These are phyloP conservation scores for Phytophthora colocasiae DNA, from an alignment of 352 stramenopile species.

Conservation along the genomic window DNA sequence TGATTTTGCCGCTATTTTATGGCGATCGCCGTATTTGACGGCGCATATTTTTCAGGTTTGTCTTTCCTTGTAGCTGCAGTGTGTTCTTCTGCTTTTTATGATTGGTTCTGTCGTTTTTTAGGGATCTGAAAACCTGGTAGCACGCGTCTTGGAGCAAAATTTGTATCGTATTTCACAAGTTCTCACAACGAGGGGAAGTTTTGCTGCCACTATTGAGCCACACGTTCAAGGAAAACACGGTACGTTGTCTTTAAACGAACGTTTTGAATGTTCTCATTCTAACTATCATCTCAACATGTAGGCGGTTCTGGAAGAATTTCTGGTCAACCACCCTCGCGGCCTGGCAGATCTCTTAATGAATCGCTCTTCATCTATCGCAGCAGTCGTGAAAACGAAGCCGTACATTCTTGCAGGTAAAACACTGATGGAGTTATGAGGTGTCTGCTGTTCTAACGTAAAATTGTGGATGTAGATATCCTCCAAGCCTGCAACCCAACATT, in stretches of 20 bases:
- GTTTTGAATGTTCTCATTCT: not conserved
- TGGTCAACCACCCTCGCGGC: conserved; percentile 65
- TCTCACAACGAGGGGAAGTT: conserved; percentile 61
- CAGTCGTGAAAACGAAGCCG: conserved; percentile 56
- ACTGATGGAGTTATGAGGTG: not conserved
- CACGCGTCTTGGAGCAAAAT: conserved; percentile 77
- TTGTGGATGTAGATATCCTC: conserved; percentile 41
- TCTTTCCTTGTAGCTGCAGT: not conserved
- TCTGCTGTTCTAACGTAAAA: conserved; percentile 4
- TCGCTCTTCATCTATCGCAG: conserved; percentile 51
- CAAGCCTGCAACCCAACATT: conserved; percentile 52
- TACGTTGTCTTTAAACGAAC: conserved; percentile 22
- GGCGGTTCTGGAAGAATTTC: conserved; percentile 71
- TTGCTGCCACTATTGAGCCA: conserved; percentile 62
- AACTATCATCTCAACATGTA: conserved; percentile 16
- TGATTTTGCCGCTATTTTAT: conserved; percentile 65
- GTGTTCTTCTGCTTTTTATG: no score
- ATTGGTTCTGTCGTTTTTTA: conserved; percentile 7
- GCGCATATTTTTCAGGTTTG: conserved; percentile 76
- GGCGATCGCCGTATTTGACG: conserved; percentile 66
- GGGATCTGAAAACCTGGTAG: conserved; percentile 64
- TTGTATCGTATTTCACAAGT: conserved; percentile 70
- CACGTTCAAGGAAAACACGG: conserved; percentile 68
- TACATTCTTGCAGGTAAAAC: conserved; percentile 60
- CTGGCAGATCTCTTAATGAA: conserved; percentile 71